Percentiles rank a stretch among this genome's conserved stretches.
These are phyloP conservation scores for Pisolithus albus DNA, from an alignment of 768 basidiomycete species.

Conservation along the genomic window DNA sequence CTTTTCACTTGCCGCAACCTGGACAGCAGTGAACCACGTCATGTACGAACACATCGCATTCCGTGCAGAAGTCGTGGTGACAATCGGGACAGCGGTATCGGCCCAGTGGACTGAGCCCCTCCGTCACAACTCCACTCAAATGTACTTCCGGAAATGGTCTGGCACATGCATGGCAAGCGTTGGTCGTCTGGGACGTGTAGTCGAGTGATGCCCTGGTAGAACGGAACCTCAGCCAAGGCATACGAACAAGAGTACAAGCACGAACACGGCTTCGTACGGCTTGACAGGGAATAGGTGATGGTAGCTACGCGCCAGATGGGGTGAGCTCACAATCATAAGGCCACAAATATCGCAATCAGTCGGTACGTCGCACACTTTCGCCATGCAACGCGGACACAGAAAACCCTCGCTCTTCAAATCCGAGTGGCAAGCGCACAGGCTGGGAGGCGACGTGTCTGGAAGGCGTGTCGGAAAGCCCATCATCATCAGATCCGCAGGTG, in stretches of 20 bases:
- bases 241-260: slow-evolving; percentile 12
- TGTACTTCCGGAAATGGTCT: slow-evolving; percentile 52
- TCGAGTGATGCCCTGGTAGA: slow-evolving; percentile 34
- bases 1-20: slow-evolving; percentile 56
- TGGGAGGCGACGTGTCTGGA: slow-evolving; percentile 73
- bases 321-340: slow-evolving; percentile 95
- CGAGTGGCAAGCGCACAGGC: slow-evolving; percentile 91
- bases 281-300: slow-evolving; percentile 95
- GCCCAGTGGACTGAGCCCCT: slow-evolving; percentile 79
- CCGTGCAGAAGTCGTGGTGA: slow-evolving; percentile 80
- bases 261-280: slow-evolving; percentile 75
- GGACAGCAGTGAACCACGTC: slow-evolving; percentile 95
- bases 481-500: slow-evolving; percentile 90
- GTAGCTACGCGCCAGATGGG: slow-evolving; percentile 93
- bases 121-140: slow-evolving; percentile 31
- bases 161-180: slow-evolving; percentile 73
- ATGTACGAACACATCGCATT: slow-evolving; percentile 96
- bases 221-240: slow-evolving; percentile 2
- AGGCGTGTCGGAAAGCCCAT: slow-evolving; percentile 98
- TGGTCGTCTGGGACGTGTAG: slow-evolving; percentile 29
- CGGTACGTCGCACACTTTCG: slow-evolving; percentile 95
- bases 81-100: slow-evolving; percentile 90
- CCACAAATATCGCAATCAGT: slow-evolving; percentile 98
- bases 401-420: slow-evolving; percentile 90
- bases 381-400: slow-evolving; percentile 87